Evolutionary conservation across 768 basidiomycete species (phyloP), one percentile per base, ranked within the genome.

Genomic region (Kwoniella europaea): DNA sequence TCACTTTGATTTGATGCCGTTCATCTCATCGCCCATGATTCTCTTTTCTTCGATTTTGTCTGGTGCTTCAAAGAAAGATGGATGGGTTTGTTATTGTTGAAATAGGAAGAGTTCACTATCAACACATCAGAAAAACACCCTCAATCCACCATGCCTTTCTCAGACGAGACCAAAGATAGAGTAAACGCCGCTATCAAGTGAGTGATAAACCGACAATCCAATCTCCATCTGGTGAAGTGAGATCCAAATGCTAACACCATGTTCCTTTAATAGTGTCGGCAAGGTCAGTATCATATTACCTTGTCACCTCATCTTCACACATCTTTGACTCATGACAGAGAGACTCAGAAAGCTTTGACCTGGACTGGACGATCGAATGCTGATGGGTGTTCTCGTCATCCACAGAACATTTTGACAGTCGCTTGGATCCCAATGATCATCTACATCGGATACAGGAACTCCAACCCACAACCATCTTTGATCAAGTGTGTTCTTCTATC

Each of bases 391-490:
- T 66, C 59, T 69, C 42, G 24, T 35, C 44, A n/a, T 29, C 7
- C 29, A 20, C 79, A 97, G 94, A 93, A 91, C 69, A 87, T 94
- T 78, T 82, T 97, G 64, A 94, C 97, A 85, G 97, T 94, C 76
- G 91, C 90, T 74, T 98, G 95, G 93, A 94, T 98, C 79, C 96
- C 96, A 42, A 86, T 95, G 82, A 93, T 98, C 80, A 95, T 98
- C 79, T 97, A 94, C 84, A 88, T 97, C 80, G 96, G 95, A 44
- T 97, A 92, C 86, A 92, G 91, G 64, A 87, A 91, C 76, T 94
- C 93, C 81, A 93, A 91, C 81, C 95, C 95, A 41, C 93, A 94
- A 77, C 95, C 95, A 20, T 94, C 93, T 50, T 86, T 98, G 79
- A 96, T 96, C 85, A 95, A 97, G 94, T 96, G 65, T 78, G 92